These are phyloP conservation scores for Dillenia suffruticosa DNA, from an alignment of 164 flowering plant genomes.

Conservation along the genomic window DNA sequence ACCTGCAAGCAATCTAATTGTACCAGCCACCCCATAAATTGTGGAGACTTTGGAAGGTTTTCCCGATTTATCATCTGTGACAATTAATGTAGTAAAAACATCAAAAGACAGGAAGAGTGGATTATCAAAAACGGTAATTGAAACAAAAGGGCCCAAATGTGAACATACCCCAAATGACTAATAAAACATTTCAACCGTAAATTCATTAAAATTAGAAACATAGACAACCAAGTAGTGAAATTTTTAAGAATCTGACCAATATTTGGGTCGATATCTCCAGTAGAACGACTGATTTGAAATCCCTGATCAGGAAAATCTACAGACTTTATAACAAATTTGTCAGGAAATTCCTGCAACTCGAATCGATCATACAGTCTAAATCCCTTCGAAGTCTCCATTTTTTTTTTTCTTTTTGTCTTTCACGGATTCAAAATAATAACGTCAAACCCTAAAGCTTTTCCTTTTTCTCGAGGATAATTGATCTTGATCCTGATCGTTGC, in stretches of 20 bases:
- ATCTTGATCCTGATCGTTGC: no score
- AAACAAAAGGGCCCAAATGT: no score
- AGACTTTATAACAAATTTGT: constrained; percentile 65
- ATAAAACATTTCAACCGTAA: no score
- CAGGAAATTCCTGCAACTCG: constrained; percentile 66
- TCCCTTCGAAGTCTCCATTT: constrained; percentile 4
- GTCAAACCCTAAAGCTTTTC: no score
- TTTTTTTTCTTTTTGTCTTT: background rate
- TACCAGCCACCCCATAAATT: constrained; percentile 77
- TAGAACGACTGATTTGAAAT: constrained; percentile 60
- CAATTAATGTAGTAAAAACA: background rate
- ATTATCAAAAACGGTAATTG: no score
- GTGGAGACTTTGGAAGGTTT: constrained; percentile 42
- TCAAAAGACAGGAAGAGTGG: no score
- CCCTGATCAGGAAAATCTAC: constrained; percentile 41
- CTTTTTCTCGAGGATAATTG: no score
- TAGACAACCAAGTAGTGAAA: no score
- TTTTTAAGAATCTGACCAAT: constrained; percentile 22
- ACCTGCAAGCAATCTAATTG: constrained; percentile 83
- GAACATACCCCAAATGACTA: no score
- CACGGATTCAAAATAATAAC: no score
- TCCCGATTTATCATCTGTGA: constrained; percentile 42
- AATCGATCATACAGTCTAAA: constrained; percentile 63
- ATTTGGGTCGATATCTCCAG: constrained; percentile 48
- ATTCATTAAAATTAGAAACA: no score